Percentiles rank a stretch among this genome's conserved stretches.
Conservation (phyloP, 495 filamentous ascomycete species). For the Cercophora newfieldiana region DNA sequence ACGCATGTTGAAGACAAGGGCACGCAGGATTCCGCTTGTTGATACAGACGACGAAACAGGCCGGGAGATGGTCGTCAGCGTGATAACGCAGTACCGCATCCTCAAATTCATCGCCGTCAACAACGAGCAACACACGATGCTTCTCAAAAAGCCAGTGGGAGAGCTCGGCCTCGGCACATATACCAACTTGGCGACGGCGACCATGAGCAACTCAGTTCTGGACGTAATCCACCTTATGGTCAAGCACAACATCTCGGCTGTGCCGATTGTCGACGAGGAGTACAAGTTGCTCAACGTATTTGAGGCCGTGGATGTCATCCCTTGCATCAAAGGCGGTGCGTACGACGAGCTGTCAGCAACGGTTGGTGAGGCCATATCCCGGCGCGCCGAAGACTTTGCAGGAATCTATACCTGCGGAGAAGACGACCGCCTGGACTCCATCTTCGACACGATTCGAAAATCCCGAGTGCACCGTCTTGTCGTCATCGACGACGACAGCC, state of each 20-base stretch:
- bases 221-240: constrained; percentile 95
- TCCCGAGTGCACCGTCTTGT: constrained; percentile 91
- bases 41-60: constrained; percentile 94
- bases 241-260: constrained; percentile 86
- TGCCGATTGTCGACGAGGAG: constrained; percentile 86
- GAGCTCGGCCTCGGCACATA: constrained; percentile 90
- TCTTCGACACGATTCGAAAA: constrained; percentile 95
- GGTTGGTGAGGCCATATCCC: constrained; percentile 87
- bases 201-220: constrained; percentile 91
- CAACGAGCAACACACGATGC: constrained; percentile 87
- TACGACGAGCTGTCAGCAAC: constrained; percentile 88
- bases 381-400: constrained; percentile 85
- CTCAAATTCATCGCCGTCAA: constrained; percentile 96
- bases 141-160: constrained; percentile 81
- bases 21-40: constrained; percentile 89
- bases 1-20: constrained; percentile 88
- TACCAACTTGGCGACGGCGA: constrained; percentile 72
- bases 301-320: constrained; percentile 96
- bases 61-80: constrained; percentile 89
- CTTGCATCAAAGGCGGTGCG: constrained; percentile 86
- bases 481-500: constrained; percentile 84
- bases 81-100: constrained; percentile 97
- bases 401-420: constrained; percentile 95
- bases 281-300: constrained; percentile 91
- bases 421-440: constrained; percentile 87